phyloP scores from a whole-genome alignment of 2,329 filamentous ascomycete genomes.

The Massarina eburnea region DNA sequence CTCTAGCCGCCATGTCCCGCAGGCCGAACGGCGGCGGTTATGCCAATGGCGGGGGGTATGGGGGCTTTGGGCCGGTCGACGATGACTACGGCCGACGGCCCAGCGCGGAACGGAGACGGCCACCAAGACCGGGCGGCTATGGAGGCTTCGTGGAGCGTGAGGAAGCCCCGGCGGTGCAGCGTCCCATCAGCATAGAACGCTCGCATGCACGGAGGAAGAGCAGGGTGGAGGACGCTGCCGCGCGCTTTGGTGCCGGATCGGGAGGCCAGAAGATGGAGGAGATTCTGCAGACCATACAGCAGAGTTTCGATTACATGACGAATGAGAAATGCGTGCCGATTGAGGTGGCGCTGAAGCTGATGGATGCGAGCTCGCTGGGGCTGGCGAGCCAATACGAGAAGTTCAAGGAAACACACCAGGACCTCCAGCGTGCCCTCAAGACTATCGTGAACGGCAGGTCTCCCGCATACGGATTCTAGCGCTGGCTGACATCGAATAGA shows the following conservation, averaged over 20 bases:
- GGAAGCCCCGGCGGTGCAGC: conserved; percentile 32
- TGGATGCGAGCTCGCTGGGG: conserved; percentile 91
- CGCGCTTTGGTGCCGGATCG: conserved; percentile 44
- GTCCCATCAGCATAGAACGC: conserved; percentile 47
- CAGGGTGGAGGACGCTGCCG: conserved; percentile 38
- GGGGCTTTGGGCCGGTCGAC: conserved; percentile 31
- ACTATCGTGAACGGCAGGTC: conserved; percentile 76
- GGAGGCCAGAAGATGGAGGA: conserved; percentile 49
- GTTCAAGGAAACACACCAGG: conserved; percentile 80
- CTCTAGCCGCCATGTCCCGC: conserved; percentile 40
- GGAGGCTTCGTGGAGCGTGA: conserved; percentile 31
- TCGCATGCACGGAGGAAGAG: conserved; percentile 41
- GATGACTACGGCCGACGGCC: conserved; percentile 24
- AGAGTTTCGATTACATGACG: conserved; percentile 91
- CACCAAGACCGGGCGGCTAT: conserved; percentile 41
- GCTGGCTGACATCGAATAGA: conserved; percentile 52
- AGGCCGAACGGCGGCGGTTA: conserved; percentile 40
- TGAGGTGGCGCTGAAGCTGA: conserved; percentile 89
- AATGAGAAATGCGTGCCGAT: conserved; percentile 87
- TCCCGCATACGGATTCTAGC: too few species aligned
- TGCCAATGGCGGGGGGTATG: conserved; percentile 39
- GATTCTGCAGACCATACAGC: conserved; percentile 78
- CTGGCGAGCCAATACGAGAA: conserved; percentile 84
- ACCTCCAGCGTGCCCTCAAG: conserved; percentile 91
- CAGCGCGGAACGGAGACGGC: conserved; percentile 32